Evolutionary conservation across 495 filamentous ascomycete species (phyloP).

Genomic region (Xylaria sp.): DNA sequence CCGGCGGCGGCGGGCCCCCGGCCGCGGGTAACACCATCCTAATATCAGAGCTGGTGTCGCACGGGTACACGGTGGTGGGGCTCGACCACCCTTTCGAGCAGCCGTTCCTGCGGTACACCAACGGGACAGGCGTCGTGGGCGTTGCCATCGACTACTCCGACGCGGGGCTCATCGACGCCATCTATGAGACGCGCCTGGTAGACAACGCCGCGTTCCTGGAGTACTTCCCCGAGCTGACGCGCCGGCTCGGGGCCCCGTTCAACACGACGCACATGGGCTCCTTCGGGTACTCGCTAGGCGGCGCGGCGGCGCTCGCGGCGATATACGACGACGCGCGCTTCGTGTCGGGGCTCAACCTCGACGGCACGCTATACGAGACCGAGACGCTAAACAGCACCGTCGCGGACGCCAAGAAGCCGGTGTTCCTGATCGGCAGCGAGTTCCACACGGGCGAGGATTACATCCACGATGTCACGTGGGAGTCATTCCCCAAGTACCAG

Average conservation of each 20-base stretch:
- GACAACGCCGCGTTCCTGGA: conserved; percentile 35
- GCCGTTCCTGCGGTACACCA: conserved; percentile 55
- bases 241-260: conserved; percentile 30
- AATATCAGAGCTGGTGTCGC: conserved; percentile 54
- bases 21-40: conserved; percentile 44
- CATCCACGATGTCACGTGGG: conserved; percentile 29
- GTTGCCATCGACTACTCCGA: conserved; percentile 29
- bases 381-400: conserved; percentile 14
- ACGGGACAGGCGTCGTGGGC: conserved; percentile 46
- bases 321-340: conserved; percentile 40
- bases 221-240: conserved; percentile 20
- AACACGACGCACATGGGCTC: conserved; percentile 44
- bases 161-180: conserved; percentile 8
- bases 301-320: conserved; percentile 50
- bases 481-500: conserved; percentile 27
- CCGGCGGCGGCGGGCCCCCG: conserved; percentile 39
- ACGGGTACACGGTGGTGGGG: conserved; percentile 56
- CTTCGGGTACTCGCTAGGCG: conserved; percentile 60
- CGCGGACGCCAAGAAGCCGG: conserved; percentile 29
- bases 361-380: conserved; percentile 48
- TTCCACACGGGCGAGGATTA: conserved; percentile 17
- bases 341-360: conserved; percentile 52
- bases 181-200: conserved; percentile 31
- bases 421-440: conserved; percentile 27
- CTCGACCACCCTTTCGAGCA: conserved; percentile 60